Base-by-base conservation (phyloP, 768 basidiomycete species). In the Kwoniella botswanensis region DNA sequence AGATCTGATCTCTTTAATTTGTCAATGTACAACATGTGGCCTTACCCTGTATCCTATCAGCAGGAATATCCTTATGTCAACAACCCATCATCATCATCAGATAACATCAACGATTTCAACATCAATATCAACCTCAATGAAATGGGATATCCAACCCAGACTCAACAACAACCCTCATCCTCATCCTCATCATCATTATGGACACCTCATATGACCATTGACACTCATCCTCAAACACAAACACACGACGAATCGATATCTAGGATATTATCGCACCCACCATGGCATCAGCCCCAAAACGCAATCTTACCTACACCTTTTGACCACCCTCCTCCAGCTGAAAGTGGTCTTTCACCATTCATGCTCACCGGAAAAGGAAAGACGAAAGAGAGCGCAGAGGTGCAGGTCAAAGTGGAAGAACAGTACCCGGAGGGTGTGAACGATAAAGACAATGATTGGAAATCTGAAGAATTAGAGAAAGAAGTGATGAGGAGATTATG, bases 261-360 rank as follows among this genome's bases (percentile, higher is more conserved):
- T 35, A 35, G 29, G 29, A 59, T 59, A 10, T 41, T 59, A 29
- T 29, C n/a, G 17, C 42, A 35, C 9, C 21, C 63, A 17, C 63
- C 63, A 43, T 54, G 52, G 63, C 63, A 65, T 42, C 35, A 35
- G 35, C 35, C 35, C 35, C 60, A 42, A 15, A 46, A 65, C 15
- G 41, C 35, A 12, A 26, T 42, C 12, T 24, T 55, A 9, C 53
- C 63, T 10, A 18, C 41, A 35, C 54, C 65, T 13, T 26, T 57
- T 7, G 41, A 66, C 15, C n/a, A 58, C 17, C 65, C 65, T 11
- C 65, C 65, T 41, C 65, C 65, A 22, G 65, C 65, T 22, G 65
- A 66, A 29, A 57, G 21, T 21, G 63, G 63, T n/a, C 46, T 65
- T 17, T 50, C 21, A 29, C 35, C 35, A 35, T 35, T 35, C 35